Evolutionary conservation across 2,329 filamentous ascomycete genomes (phyloP).

Genomic region (Simplicillium aogashimaense): DNA sequence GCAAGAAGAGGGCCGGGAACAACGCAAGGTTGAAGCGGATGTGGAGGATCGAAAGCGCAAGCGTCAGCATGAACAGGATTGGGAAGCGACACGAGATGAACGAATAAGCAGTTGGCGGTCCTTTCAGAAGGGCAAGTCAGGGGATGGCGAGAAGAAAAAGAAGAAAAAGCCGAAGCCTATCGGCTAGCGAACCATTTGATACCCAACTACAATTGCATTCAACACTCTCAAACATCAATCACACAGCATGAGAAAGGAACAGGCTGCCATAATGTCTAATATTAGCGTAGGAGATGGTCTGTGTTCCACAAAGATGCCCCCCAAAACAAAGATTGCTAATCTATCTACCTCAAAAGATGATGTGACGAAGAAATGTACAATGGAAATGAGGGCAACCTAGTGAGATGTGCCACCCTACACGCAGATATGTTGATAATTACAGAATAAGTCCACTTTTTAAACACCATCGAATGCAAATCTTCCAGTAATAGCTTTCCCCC

Average conservation of each 20-base stretch:
- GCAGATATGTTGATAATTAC: no score
- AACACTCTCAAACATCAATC: no score
- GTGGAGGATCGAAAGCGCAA: conserved; percentile 71
- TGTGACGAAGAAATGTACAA: no score
- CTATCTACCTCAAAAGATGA: no score
- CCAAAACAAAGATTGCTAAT: no score
- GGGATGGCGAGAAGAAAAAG: conserved; percentile 40
- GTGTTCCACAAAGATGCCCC: no score
- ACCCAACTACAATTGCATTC: no score
- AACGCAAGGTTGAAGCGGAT: conserved; percentile 79
- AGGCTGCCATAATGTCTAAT: no score
- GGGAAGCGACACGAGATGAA: conserved; percentile 87
- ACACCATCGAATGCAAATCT: not conserved
- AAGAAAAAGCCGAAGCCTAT: conserved; percentile 63
- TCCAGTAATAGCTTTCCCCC: not conserved
- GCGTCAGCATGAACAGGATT: conserved; percentile 86
- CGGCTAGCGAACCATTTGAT: conserved; percentile 25
- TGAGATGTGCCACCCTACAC: no score
- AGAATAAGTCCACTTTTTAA: not conserved
- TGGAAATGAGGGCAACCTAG: no score
- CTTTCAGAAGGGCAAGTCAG: conserved; percentile 68
- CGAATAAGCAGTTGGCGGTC: conserved; percentile 90
- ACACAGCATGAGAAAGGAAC: no score
- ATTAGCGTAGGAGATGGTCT: no score
- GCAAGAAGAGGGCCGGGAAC: conserved; percentile 89